These are phyloP conservation scores for Cucurbita moschata DNA, from an alignment of 306 rosid genomes.

Conservation along the genomic window DNA sequence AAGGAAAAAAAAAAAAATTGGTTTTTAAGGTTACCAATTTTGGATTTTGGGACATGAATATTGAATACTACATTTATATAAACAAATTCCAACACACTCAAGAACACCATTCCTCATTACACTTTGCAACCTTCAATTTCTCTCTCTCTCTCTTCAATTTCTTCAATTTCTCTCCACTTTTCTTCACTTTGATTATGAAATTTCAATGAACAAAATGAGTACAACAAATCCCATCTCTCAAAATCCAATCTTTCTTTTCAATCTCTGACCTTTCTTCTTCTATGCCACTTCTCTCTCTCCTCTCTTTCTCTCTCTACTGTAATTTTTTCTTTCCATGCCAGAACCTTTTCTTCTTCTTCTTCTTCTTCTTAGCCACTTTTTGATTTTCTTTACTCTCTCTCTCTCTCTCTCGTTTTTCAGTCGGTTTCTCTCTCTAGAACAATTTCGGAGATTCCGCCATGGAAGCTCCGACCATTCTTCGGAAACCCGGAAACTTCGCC, in stretches of 20 bases:
- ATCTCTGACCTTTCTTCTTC: neutral
- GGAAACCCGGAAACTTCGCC: slow-evolving; percentile 17
- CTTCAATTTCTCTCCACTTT: neutral
- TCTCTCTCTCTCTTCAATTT: neutral
- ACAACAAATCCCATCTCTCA: neutral
- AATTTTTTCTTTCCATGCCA: neutral
- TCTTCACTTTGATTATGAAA: neutral
- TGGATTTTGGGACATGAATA: neutral
- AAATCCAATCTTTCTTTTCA: neutral
- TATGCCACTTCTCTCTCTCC: neutral
- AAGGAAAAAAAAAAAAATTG: neutral
- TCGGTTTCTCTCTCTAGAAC: neutral
- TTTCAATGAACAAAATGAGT: neutral
- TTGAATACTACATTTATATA: neutral
- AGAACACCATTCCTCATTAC: neutral
- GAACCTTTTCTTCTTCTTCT: neutral
- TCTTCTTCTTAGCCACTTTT: neutral
- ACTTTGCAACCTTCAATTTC: neutral
- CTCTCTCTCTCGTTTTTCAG: neutral
- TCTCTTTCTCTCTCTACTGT: neutral
- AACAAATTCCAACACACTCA: neutral
- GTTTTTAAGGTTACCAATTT: neutral
- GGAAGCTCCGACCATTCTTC: neutral
- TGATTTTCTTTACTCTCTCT: neutral
- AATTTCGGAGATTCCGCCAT: neutral